Evolutionary conservation across 345 rosid species (phyloP).

Genomic region (Dipteronia sinensis): DNA sequence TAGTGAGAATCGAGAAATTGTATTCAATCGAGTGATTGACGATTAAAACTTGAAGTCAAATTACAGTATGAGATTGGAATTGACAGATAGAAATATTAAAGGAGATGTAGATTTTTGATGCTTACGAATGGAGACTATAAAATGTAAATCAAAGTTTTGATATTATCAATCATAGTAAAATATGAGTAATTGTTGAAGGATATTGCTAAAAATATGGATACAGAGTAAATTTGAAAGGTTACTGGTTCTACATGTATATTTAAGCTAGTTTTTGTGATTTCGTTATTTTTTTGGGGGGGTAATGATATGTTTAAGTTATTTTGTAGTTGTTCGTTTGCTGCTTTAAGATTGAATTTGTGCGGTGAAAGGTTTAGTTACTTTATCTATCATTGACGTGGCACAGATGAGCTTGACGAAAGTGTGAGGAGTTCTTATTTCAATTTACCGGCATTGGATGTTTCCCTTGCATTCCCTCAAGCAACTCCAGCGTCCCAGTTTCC

Average conservation of each 20-base stretch:
- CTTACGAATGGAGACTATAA: background rate
- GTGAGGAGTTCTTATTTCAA: constrained; percentile 57
- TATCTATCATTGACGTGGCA: background rate
- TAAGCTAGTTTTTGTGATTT: no score
- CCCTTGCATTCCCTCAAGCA: constrained; percentile 94
- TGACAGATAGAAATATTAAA: background rate
- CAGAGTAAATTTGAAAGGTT: background rate
- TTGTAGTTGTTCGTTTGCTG: background rate
- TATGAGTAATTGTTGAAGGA: background rate
- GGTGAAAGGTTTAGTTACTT: background rate
- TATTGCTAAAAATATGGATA: background rate
- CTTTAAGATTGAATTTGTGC: background rate
- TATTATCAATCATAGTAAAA: background rate
- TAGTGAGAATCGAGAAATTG: no score
- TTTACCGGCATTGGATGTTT: constrained; percentile 70
- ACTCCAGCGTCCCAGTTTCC: constrained; percentile 90
- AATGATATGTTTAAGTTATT: background rate
- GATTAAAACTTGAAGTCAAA: background rate
- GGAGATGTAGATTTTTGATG: background rate
- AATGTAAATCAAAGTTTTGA: no score
- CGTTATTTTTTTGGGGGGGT: no score
- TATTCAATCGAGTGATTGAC: no score
- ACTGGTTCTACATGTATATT: no score
- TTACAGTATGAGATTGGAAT: background rate
- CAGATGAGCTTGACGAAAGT: constrained; percentile 39